phyloP scores from a whole-genome alignment of 2,329 filamentous ascomycete species.

The Penicillium paneum region DNA sequence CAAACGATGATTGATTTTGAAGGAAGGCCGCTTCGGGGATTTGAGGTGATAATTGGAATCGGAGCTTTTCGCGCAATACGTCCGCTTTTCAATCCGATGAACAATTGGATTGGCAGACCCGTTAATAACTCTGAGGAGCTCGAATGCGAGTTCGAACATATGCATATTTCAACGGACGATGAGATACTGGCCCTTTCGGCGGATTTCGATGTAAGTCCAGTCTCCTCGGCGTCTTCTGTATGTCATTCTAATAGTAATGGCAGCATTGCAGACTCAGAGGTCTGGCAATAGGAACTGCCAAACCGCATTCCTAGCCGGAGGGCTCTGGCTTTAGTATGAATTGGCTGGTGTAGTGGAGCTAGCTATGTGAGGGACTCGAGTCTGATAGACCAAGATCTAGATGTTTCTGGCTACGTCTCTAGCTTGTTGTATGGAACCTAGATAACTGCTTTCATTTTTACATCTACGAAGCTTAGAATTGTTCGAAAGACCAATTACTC shows the following conservation, averaged over 20 bases:
- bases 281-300: background rate
- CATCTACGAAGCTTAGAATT: too few species aligned
- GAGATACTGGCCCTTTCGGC: background rate
- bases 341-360: background rate
- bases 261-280: background rate
- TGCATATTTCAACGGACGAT: background rate
- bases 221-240: background rate
- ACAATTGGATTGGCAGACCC: background rate
- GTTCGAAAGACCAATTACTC: too few species aligned
- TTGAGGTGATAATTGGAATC: background rate
- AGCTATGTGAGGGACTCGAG: background rate
- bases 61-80: background rate
- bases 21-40: background rate
- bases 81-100: background rate
- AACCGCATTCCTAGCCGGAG: background rate
- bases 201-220: background rate
- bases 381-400: background rate
- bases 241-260: background rate
- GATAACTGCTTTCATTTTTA: too few species aligned
- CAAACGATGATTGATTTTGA: background rate
- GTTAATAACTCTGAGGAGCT: background rate
- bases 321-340: background rate
- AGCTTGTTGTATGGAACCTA: too few species aligned
- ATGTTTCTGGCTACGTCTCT: background rate
- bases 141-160: too few species aligned